Percentiles rank a stretch among this genome's conserved stretches.
These are phyloP conservation scores for Cystobasidium sp. DNA, from an alignment of 1,284 basidiomycete species.

Conservation along the genomic window DNA sequence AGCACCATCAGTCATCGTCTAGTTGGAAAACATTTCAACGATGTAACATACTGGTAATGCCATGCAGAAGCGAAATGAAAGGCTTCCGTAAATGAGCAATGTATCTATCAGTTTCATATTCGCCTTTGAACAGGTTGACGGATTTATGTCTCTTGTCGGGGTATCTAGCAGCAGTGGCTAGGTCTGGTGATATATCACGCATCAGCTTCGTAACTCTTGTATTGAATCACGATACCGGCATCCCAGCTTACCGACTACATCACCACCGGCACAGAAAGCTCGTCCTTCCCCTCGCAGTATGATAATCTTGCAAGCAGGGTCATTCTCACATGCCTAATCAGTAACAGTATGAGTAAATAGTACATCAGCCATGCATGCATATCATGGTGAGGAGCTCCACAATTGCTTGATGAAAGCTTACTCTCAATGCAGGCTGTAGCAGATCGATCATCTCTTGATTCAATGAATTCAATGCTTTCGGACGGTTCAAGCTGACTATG, in stretches of 20 bases:
- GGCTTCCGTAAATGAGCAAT: conserved; percentile 80
- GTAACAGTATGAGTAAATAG: too few relatives aligned
- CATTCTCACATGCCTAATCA: conserved; percentile 5
- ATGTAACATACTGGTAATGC: conserved; percentile 75
- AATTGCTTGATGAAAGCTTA: conserved; percentile 55
- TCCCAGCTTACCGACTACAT: conserved; percentile 75
- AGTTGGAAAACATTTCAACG: not conserved
- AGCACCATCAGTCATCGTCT: not conserved
- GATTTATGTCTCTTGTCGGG: conserved; percentile 62
- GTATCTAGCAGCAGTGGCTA: conserved; percentile 22
- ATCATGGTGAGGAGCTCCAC: conserved; percentile 48
- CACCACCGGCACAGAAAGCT: conserved; percentile 94
- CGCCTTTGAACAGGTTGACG: conserved; percentile 84
- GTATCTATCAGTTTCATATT: conserved; percentile 90
- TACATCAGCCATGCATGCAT: conserved; percentile 63
- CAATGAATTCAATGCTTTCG: conserved; percentile 83
- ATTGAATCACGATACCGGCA: not conserved
- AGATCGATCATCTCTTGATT: conserved; percentile 79
- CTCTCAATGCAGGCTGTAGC: conserved; percentile 74
- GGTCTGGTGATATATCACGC: not conserved
- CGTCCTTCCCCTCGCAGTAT: conserved; percentile 77
- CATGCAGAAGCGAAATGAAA: conserved; percentile 88
- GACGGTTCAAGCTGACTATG: conserved; percentile 78
- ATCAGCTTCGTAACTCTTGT: not conserved
- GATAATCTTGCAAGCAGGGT: conserved; percentile 57